Percentiles rank a stretch among this genome's conserved stretches.
phyloP scores from a whole-genome alignment of 257 asterid genomes.

The Solanum clarkiae region DNA sequence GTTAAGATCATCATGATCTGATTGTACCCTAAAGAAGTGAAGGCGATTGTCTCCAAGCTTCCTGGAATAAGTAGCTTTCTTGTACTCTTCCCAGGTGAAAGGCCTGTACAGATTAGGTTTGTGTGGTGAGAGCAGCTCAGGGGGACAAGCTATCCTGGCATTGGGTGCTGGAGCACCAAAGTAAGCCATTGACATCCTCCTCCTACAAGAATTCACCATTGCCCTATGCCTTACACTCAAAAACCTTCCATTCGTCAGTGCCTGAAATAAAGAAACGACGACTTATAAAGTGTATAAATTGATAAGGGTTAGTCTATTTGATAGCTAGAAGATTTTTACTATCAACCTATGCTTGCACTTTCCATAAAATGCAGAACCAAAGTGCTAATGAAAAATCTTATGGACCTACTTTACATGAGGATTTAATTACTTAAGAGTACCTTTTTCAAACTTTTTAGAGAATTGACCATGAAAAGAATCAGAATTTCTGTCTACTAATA shows the following conservation, averaged over 20 bases:
- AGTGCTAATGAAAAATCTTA: neutral
- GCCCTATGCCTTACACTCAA: slow-evolving; percentile 58
- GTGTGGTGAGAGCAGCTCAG: slow-evolving; percentile 9
- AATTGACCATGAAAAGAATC: neutral
- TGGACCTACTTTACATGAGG: neutral
- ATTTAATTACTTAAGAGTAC: neutral
- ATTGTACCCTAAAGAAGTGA: slow-evolving; percentile 10
- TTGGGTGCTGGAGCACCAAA: slow-evolving; percentile 47
- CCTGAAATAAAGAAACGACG: slow-evolving; percentile 14
- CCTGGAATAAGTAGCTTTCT: slow-evolving; percentile 18
- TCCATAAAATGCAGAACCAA: neutral
- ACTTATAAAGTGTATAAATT: neutral
- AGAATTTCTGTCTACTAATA: neutral
- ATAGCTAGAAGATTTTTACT: neutral
- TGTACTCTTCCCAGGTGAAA: slow-evolving; percentile 48
- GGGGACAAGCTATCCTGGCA: slow-evolving; percentile 23
- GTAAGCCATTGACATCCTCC: slow-evolving; percentile 53
- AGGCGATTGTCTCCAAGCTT: slow-evolving; percentile 33
- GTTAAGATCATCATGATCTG: neutral
- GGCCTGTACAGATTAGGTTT: slow-evolving; percentile 25
- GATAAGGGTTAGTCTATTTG: neutral
- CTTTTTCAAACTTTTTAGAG: neutral
- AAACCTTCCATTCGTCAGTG: slow-evolving; percentile 56
- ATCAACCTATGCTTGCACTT: neutral
- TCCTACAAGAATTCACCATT: slow-evolving; percentile 17